Conservation (phyloP, 2,329 filamentous ascomycete species). For the Penicillium sp. region DNA sequence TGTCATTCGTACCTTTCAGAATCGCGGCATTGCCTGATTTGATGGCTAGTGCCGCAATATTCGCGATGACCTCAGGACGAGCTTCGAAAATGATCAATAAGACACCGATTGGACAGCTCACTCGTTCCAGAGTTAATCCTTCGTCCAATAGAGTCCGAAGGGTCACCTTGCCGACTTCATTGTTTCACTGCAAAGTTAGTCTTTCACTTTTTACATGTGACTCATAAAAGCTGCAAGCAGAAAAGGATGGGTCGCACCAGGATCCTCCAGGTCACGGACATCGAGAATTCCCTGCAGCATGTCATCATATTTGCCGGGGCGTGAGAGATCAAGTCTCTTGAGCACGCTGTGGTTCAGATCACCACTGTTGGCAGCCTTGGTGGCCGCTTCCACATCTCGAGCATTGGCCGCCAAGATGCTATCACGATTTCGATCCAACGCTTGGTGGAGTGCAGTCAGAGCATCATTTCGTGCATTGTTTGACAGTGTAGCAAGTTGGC, state of each 20-base stretch:
- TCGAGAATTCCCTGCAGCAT: conserved; percentile 94
- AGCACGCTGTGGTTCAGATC: conserved; percentile 74
- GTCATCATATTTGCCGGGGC: conserved; percentile 90
- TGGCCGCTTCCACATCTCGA: conserved; percentile 69
- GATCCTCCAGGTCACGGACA: conserved; percentile 77
- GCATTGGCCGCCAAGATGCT: conserved; percentile 82
- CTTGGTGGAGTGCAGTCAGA: conserved; percentile 72
- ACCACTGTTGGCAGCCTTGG: conserved; percentile 66
- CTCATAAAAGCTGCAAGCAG: not conserved
- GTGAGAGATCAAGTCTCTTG: conserved; percentile 78
- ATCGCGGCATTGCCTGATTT: conserved; percentile 98
- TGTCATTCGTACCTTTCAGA: conserved; percentile 60
- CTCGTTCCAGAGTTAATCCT: conserved; percentile 74
- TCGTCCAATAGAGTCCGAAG: conserved; percentile 82
- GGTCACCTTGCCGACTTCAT: conserved; percentile 71
- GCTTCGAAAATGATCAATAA: conserved; percentile 98
- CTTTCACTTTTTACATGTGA: not conserved
- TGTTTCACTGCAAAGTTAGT: conserved; percentile 9
- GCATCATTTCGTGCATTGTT: conserved; percentile 74
- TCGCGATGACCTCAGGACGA: conserved; percentile 94
- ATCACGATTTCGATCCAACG: conserved; percentile 63
- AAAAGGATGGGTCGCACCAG: conserved; percentile 53
- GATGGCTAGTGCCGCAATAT: conserved; percentile 90
- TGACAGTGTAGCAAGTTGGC: conserved; percentile 73
- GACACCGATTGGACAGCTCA: conserved; percentile 94